Evolutionary conservation across 2,329 filamentous ascomycete genomes (phyloP).

Genomic region (Clonostachys sp.): DNA sequence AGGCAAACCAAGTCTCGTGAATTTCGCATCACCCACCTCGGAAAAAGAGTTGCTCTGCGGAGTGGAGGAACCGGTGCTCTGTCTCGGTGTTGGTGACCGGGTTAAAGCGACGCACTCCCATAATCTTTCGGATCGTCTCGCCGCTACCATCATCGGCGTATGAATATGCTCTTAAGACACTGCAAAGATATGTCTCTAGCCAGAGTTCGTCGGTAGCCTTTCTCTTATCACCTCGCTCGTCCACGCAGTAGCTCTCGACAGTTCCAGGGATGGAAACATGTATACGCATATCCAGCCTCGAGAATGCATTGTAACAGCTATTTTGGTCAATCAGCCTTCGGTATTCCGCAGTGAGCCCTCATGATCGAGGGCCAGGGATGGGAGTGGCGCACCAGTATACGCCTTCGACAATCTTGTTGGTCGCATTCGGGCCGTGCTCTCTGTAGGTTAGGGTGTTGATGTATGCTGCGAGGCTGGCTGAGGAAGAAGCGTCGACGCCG

Average conservation of each 20-base stretch:
- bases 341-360: too few species aligned
- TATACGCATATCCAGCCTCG: constrained; percentile 94
- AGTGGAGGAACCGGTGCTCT: constrained; percentile 91
- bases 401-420: constrained; percentile 85
- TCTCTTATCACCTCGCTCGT: constrained; percentile 92
- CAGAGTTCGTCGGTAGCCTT: constrained; percentile 91
- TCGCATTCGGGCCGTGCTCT: constrained; percentile 66
- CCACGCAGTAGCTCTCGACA: constrained; percentile 95
- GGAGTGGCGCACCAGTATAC: constrained; percentile 72
- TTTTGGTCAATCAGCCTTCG: not conserved
- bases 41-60: constrained; percentile 93
- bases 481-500: constrained; percentile 94
- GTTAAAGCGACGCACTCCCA: constrained; percentile 96
- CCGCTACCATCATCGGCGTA: constrained; percentile 95
- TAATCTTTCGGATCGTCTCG: constrained; percentile 92
- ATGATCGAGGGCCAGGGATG: constrained; percentile 18
- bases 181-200: constrained; percentile 97
- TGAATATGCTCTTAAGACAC: constrained; percentile 87
- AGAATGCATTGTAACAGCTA: constrained; percentile 98
- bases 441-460: constrained; percentile 96
- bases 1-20: not conserved
- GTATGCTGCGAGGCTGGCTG: constrained; percentile 93
- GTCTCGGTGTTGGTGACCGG: constrained; percentile 97
- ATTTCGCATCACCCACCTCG: constrained; percentile 51
- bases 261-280: constrained; percentile 96